Evolutionary conservation across 768 basidiomycete genomes (phyloP).

Genomic region (Pulveroboletus ravenelii): DNA sequence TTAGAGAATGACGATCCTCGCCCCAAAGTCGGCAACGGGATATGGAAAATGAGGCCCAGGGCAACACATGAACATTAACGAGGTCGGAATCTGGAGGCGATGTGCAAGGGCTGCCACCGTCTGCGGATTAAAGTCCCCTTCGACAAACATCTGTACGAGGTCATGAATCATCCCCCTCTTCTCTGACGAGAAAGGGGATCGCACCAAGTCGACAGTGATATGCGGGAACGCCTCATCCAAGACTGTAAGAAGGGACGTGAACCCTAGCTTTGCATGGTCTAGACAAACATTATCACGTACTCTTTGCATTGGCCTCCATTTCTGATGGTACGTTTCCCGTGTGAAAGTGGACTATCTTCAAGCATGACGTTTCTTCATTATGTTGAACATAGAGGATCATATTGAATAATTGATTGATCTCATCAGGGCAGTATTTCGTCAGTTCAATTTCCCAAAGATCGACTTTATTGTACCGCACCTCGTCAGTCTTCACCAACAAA

Average conservation of each 20-base stretch:
- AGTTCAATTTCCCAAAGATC: neutral
- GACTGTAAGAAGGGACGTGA: slow-evolving; percentile 29
- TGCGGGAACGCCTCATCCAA: slow-evolving; percentile 63
- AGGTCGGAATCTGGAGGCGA: slow-evolving; percentile 44
- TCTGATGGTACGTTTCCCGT: slow-evolving; percentile 61
- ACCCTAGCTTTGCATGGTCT: neutral
- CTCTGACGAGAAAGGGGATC: slow-evolving; percentile 1
- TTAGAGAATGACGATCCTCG: slow-evolving; percentile 40
- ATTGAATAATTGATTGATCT: slow-evolving; percentile 65
- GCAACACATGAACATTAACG: slow-evolving; percentile 61
- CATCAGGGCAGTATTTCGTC: neutral
- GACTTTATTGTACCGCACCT: slow-evolving; percentile 38
- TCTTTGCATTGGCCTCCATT: slow-evolving; percentile 66
- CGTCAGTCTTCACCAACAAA: slow-evolving; percentile 59
- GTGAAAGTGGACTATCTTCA: slow-evolving; percentile 67
- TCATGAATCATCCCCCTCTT: neutral
- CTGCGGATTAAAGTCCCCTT: slow-evolving; percentile 40
- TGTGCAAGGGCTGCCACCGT: slow-evolving; percentile 48
- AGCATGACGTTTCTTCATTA: slow-evolving; percentile 65
- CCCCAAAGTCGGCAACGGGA: slow-evolving; percentile 46
- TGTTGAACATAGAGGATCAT: slow-evolving; percentile 61
- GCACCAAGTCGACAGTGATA: slow-evolving; percentile 57
- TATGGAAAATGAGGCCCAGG: slow-evolving; percentile 44
- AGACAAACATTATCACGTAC: slow-evolving; percentile 27
- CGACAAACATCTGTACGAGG: slow-evolving; percentile 39